These are phyloP conservation scores for Cryptosporidium ubiquitum DNA, from an alignment of 169 alveolate genomes.

Conservation along the genomic window DNA sequence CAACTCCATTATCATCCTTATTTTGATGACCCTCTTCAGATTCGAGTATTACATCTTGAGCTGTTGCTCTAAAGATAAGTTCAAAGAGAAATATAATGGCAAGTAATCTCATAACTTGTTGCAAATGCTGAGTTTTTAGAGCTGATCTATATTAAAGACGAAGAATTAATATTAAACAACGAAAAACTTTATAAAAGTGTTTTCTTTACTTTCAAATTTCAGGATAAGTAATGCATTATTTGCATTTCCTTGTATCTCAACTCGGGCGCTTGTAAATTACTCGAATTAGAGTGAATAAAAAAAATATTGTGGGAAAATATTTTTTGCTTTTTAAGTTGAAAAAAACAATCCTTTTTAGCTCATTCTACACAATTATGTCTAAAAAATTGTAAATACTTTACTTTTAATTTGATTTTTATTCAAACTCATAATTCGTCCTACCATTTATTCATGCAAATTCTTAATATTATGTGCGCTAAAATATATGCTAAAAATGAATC, in stretches of 20 bases:
- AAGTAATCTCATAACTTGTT: slow-evolving; percentile 18
- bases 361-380: too few relatives aligned
- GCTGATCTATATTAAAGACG: not conserved
- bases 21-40: slow-evolving; percentile 62
- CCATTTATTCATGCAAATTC: not conserved
- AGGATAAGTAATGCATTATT: slow-evolving; percentile 27
- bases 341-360: too few relatives aligned
- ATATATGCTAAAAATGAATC: too few relatives aligned
- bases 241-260: slow-evolving; percentile 48
- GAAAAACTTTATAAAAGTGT: slow-evolving; percentile 5
- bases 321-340: too few relatives aligned
- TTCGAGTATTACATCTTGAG: slow-evolving; percentile 66
- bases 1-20: slow-evolving; percentile 61
- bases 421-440: not conserved
- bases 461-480: not conserved
- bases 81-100: slow-evolving; percentile 28
- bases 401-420: too few relatives aligned
- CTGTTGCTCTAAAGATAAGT: slow-evolving; percentile 17
- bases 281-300: slow-evolving; percentile 45
- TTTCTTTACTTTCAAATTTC: not conserved
- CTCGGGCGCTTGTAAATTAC: slow-evolving; percentile 74
- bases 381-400: too few relatives aligned
- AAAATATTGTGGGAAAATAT: not conserved
- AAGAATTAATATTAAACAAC: not conserved
- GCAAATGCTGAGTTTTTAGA: not conserved